Conservation (phyloP, 2,329 filamentous ascomycete genomes). For the Geosmithia putterillii region DNA sequence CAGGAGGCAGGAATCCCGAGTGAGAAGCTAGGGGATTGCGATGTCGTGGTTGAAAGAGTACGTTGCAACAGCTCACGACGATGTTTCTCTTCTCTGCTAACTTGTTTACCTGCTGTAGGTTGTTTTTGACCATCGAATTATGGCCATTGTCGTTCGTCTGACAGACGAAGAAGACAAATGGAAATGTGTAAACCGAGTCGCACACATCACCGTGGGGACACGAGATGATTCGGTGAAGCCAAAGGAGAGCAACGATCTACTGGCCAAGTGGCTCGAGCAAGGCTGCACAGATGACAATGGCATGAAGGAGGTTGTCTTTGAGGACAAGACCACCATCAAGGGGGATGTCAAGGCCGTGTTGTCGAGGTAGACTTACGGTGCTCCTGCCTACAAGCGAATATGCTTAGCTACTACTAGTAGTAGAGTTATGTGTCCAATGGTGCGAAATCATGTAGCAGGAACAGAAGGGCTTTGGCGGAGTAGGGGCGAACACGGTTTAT, state of each 20-base stretch:
- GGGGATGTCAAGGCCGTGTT: slow-evolving; percentile 34
- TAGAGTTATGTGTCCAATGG: neutral
- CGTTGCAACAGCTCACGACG: slow-evolving; percentile 7
- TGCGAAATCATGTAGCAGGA: neutral
- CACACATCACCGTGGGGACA: slow-evolving; percentile 87
- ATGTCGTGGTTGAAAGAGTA: slow-evolving; percentile 50
- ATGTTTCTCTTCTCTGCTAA: slow-evolving; percentile 1
- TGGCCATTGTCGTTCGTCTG: slow-evolving; percentile 80
- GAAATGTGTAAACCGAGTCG: slow-evolving; percentile 63
- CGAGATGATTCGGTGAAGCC: slow-evolving; percentile 65
- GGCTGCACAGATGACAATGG: slow-evolving; percentile 29
- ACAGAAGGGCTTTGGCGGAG: neutral
- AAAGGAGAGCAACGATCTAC: slow-evolving; percentile 81
- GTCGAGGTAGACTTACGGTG: slow-evolving; percentile 1
- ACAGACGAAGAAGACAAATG: slow-evolving; percentile 42
- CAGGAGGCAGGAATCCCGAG: slow-evolving; percentile 17
- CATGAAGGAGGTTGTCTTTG: slow-evolving; percentile 36
- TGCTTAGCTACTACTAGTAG: neutral
- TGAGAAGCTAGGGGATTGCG: slow-evolving; percentile 45
- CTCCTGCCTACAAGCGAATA: no score
- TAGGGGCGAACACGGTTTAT: no score
- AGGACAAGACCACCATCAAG: slow-evolving; percentile 32
- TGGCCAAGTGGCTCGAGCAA: slow-evolving; percentile 59
- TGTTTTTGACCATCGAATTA: slow-evolving; percentile 76
- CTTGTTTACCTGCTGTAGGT: slow-evolving; percentile 30